Conservation (phyloP, 2,329 filamentous ascomycete species). For the Bretziella fagacearum region DNA sequence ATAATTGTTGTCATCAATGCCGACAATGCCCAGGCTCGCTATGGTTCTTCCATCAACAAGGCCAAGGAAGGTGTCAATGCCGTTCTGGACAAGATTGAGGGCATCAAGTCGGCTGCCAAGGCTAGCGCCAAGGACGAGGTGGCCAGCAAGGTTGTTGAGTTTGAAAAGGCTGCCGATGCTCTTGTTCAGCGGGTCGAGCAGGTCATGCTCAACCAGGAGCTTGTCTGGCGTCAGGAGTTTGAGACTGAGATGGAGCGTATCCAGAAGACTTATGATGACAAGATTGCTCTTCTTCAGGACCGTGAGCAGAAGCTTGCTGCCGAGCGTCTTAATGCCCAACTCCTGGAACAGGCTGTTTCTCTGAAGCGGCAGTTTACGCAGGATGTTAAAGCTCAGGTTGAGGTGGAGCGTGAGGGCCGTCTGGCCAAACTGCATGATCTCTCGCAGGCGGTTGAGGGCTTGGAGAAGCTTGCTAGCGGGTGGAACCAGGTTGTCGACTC, state of each 20-base stretch:
- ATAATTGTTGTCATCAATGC: slow-evolving; percentile 87
- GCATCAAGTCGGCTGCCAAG: slow-evolving; percentile 52
- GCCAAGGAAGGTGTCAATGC: slow-evolving; percentile 69
- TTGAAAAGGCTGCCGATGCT: slow-evolving; percentile 73
- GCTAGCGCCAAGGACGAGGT: slow-evolving; percentile 61
- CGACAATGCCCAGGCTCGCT: slow-evolving; percentile 61
- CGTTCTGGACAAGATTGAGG: slow-evolving; percentile 61
- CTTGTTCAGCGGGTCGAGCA: slow-evolving; percentile 77
- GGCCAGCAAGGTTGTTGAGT: slow-evolving; percentile 52
- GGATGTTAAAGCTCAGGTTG: slow-evolving; percentile 65
- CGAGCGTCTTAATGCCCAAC: slow-evolving; percentile 64
- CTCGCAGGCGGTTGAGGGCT: slow-evolving; percentile 56
- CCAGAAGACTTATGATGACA: slow-evolving; percentile 59
- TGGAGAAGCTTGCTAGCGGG: slow-evolving; percentile 72
- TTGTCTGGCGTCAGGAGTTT: slow-evolving; percentile 73
- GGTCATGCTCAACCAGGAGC: slow-evolving; percentile 65
- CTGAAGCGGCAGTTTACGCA: slow-evolving; percentile 72
- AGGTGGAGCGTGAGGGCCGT: slow-evolving; percentile 72
- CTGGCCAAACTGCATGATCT: slow-evolving; percentile 74
- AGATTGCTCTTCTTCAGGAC: slow-evolving; percentile 61
- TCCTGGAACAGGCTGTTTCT: slow-evolving; percentile 77
- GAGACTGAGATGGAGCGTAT: slow-evolving; percentile 70
- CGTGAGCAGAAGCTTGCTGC: slow-evolving; percentile 66
- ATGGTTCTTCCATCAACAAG: slow-evolving; percentile 61
- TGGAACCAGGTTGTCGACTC: slow-evolving; percentile 85